Evolutionary conservation across 169 alveolate genomes (phyloP), one percentile per base, ranked within the genome.

Genomic region (Theileria luwenshuni): DNA sequence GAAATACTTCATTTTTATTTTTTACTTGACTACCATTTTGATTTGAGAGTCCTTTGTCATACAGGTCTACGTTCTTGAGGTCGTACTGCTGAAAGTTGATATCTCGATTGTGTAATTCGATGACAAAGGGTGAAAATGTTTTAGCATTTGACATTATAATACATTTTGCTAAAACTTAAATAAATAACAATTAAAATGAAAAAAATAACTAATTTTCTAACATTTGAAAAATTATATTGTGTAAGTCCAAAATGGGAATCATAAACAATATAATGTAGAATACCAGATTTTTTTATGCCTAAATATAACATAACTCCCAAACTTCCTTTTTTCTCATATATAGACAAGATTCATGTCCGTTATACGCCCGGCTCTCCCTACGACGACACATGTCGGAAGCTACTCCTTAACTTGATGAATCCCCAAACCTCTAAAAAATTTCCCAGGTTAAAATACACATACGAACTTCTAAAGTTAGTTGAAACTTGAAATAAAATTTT

Each of bases 331-430:
- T 30, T 79, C 15, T 43, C 86, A 3, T 79, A 70, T 54, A 71
- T 79, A 19, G 86, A 79, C 17, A 76, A 76, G 60, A 33, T 79
- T 25, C 86, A 79, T 48, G 52, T 79, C 33, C 68, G 76, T 21
- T 79, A 79, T 48, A 47, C 42, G 1, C 86, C 86, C n/a, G 86
- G 86, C 15, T 41, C 80, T 33, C 71, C 52, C 12, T 52, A 71
- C 48, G 69, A 69, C 59, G 86, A 79, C 21, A 79, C 86, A 7
- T 79, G 86, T 62, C 75, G 86, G 3, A 70, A 48, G 15, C 83
- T 79, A 13, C 51, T 70, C 54, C 70, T 79, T 3, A 51, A 43
- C 15, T 54, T 71, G 32, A 41, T 71, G 6, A 54, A 71, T 32
- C 72, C 76, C 15, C 63, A 62, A 5, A 71, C 77, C 15, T n/a